Evolutionary conservation across 108 stramenopile species (phyloP), one percentile per base, ranked within the genome.

Genomic region (Seminavis robusta): DNA sequence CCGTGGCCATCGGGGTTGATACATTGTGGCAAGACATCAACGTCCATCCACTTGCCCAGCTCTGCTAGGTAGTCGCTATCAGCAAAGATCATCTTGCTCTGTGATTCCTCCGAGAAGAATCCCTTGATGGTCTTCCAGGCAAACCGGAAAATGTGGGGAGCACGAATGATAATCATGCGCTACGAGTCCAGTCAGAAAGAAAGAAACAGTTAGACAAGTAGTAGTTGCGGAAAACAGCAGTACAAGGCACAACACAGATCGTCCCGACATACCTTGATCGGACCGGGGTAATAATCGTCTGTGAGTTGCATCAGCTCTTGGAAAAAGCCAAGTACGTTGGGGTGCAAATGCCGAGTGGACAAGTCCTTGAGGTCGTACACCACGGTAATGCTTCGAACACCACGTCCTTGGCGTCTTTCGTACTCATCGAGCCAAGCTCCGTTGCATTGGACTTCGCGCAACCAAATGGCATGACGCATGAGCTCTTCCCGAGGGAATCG

Each of bases 201-300:
- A n/a, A n/a, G n/a, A n/a, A n/a, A n/a, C n/a, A n/a, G n/a, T n/a
- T n/a, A n/a, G n/a, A n/a, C n/a, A n/a, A n/a, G n/a, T n/a, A n/a
- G n/a, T n/a, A n/a, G n/a, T n/a, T n/a, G n/a, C n/a, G n/a, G n/a
- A n/a, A n/a, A n/a, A n/a, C n/a, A n/a, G n/a, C n/a, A n/a, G n/a
- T n/a, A n/a, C n/a, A n/a, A n/a, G n/a, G n/a, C n/a, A n/a, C n/a
- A n/a, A n/a, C n/a, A n/a, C n/a, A n/a, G n/a, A n/a, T n/a, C n/a
- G n/a, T n/a, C n/a, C n/a, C n/a, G n/a, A n/a, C n/a, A n/a, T n/a
- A n/a, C 47, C 30, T 59, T 59, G 3, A 45, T 45, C 2, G 34
- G 31, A 33, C 51, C 60, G 7, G 60, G 60, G 26, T 61, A 61
- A 36, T 61, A 50, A 16, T 48, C 48, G 25, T 61, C 48, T 50